phyloP scores from a whole-genome alignment of 176 grass and related monocot genomes.

The Oryza rufipogon region DNA sequence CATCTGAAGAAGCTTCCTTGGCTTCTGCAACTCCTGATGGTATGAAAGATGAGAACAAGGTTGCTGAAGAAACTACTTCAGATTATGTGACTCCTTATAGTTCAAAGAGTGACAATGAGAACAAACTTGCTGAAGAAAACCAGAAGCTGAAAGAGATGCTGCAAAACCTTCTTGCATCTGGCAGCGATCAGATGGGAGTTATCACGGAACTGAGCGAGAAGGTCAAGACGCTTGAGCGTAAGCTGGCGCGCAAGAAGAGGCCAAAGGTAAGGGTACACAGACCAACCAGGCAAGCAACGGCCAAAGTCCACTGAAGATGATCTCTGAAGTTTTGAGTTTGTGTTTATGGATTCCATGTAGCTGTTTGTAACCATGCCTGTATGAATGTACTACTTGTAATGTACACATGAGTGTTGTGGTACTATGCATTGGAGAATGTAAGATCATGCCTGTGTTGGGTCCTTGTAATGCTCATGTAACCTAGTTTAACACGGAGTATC shows the following conservation, averaged over 20 bases:
- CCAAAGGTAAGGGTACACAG: slow-evolving; percentile 52
- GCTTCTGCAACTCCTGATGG: neutral
- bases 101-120: slow-evolving; percentile 18
- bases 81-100: too few species aligned
- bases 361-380: slow-evolving; percentile 2
- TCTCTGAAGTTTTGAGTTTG: neutral
- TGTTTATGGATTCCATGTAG: neutral
- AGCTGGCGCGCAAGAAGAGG: slow-evolving; percentile 55
- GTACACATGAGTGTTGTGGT: neutral
- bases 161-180: slow-evolving; percentile 57
- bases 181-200: slow-evolving; percentile 52
- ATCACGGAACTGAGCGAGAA: slow-evolving; percentile 67
- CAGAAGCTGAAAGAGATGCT: slow-evolving; percentile 67
- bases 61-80: slow-evolving; percentile 9
- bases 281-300: neutral
- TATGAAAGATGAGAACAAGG: neutral
- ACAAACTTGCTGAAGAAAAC: slow-evolving; percentile 61
- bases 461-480: neutral
- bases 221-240: slow-evolving; percentile 64
- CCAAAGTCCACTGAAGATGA: slow-evolving; percentile 13
- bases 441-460: slow-evolving; percentile 8
- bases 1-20: slow-evolving; percentile 9
- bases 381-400: neutral
- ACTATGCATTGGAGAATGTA: neutral
- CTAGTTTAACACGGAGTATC: neutral